Evolutionary conservation across 192 early-diverging fungal species (phyloP).

Genomic region (Backusella parvicylindrica): DNA sequence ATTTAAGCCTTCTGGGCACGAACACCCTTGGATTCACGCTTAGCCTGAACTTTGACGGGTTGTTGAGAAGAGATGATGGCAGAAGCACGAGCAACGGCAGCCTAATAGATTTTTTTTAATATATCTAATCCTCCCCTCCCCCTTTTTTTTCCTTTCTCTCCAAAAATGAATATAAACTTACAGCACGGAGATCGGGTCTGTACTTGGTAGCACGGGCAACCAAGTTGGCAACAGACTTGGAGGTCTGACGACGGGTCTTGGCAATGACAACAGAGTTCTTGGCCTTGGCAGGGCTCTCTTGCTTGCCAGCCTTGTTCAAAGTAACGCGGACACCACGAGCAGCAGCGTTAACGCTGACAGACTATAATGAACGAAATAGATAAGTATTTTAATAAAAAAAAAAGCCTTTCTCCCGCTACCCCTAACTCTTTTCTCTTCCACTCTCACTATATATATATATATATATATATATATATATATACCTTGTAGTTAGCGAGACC

Average conservation of each 20-base stretch:
- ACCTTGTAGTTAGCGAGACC: conserved; percentile 78
- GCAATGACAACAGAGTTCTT: conserved; percentile 50
- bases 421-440: background rate
- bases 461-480: background rate
- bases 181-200: conserved; percentile 70
- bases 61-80: conserved; percentile 64
- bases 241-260: conserved; percentile 60
- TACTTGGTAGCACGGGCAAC: conserved; percentile 50
- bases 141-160: background rate
- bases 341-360: conserved; percentile 54
- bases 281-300: conserved; percentile 52
- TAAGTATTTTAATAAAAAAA: background rate
- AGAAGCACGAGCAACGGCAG: conserved; percentile 70
- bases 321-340: conserved; percentile 63
- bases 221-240: conserved; percentile 62
- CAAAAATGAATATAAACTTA: conserved; percentile 22
- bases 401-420: background rate
- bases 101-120: conserved; percentile 38
- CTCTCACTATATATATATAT: background rate
- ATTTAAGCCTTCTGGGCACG: conserved; percentile 46
- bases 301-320: conserved; percentile 54
- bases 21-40: conserved; percentile 57
- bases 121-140: background rate
- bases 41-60: conserved; percentile 52
- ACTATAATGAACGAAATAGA: conserved; percentile 34